These are phyloP conservation scores for Boletus speciosus DNA, from an alignment of 768 basidiomycete genomes.

Conservation along the genomic window DNA sequence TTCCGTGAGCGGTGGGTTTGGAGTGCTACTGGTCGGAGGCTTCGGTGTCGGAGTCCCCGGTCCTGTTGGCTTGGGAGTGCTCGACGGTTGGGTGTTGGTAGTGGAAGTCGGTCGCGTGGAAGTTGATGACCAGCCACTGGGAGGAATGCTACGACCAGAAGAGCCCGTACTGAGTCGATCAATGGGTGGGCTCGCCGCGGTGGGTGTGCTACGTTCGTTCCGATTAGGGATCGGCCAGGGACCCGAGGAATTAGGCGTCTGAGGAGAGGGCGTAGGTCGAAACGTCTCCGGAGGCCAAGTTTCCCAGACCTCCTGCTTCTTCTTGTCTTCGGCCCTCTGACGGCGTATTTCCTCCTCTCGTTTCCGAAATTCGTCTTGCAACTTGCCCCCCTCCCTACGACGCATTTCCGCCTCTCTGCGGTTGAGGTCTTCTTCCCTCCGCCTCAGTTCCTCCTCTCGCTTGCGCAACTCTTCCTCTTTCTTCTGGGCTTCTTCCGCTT, in stretches of 20 bases:
- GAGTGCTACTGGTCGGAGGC: constrained; percentile 15
- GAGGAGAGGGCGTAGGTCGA: constrained; percentile 24
- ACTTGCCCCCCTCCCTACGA: constrained; percentile 26
- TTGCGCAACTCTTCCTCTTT: constrained; percentile 26
- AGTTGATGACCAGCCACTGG: constrained; percentile 27
- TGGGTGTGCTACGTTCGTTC: constrained; percentile 30
- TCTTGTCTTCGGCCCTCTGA: constrained; percentile 31
- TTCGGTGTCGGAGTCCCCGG: constrained; percentile 21
- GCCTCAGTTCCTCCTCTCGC: constrained; percentile 28
- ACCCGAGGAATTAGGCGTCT: constrained; percentile 27
- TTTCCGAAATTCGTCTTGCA: constrained; percentile 29
- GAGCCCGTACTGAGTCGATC: constrained; percentile 31
- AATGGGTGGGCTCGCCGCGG: constrained; percentile 30
- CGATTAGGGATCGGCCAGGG: constrained; percentile 33
- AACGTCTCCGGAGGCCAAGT: constrained; percentile 26
- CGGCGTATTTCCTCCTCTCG: constrained; percentile 32
- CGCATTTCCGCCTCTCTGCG: constrained; percentile 31
- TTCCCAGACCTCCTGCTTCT: constrained; percentile 28
- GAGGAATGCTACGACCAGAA: constrained; percentile 27
- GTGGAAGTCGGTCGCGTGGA: constrained; percentile 30
- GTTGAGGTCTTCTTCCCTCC: constrained; percentile 32
- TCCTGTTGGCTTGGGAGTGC: constrained; percentile 25
- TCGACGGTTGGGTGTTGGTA: constrained; percentile 21
- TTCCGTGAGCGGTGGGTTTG: constrained; percentile 34
- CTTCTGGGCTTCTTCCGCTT: constrained; percentile 21